Evolutionary conservation across 2,329 filamentous ascomycete species (phyloP).

Genomic region (Botrytis tulipae): DNA sequence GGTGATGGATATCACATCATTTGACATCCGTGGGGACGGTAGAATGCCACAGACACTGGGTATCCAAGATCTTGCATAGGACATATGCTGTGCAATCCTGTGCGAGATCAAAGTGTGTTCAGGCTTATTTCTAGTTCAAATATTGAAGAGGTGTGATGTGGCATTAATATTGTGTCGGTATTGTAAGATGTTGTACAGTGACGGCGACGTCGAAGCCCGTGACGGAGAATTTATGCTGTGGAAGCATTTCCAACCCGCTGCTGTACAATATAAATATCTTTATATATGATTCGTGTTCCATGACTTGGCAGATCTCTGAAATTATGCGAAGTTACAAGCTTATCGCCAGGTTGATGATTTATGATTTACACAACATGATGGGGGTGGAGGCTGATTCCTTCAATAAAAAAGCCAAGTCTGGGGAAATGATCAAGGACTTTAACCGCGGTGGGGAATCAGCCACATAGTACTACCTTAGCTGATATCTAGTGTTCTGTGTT

Average conservation of each 20-base stretch:
- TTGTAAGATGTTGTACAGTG: not conserved
- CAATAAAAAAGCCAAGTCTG: constrained; percentile 2
- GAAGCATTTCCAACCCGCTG: not conserved
- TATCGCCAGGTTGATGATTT: not conserved
- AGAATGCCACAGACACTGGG: not conserved
- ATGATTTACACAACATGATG: not conserved
- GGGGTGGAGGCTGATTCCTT: not conserved
- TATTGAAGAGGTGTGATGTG: not conserved
- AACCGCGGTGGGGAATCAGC: not conserved
- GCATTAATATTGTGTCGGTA: not conserved
- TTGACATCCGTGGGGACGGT: not conserved
- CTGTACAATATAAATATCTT: not conserved
- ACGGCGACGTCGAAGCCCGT: not conserved
- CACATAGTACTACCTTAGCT: not conserved
- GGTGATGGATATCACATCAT: constrained; percentile 2
- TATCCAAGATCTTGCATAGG: not conserved
- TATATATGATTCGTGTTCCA: not conserved
- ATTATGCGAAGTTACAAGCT: not conserved
- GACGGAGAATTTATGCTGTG: not conserved
- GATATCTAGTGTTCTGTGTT: not conserved
- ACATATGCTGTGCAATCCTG: not conserved
- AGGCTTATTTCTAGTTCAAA: not conserved
- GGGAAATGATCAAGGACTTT: constrained; percentile 11
- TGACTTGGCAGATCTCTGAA: not conserved
- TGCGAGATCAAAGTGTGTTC: not conserved